Percentiles rank a stretch among this genome's conserved stretches.
phyloP scores from a whole-genome alignment of 2,329 filamentous ascomycete genomes.

The Neonectria ditissima region DNA sequence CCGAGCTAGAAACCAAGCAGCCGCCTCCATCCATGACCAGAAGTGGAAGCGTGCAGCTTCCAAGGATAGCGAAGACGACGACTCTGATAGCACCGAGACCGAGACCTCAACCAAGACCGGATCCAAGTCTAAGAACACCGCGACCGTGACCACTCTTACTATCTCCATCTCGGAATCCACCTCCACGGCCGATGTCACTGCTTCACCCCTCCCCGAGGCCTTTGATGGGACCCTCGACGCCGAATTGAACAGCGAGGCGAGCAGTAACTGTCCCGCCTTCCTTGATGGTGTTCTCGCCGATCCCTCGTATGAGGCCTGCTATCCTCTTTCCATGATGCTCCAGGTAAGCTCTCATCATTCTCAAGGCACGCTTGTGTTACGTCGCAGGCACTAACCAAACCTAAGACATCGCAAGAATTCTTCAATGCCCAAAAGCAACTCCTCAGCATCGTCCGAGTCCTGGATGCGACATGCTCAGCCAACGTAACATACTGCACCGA shows the following conservation, averaged over 20 bases:
- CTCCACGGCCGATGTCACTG: slow-evolving; percentile 36
- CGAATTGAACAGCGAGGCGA: slow-evolving; percentile 68
- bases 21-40: background rate
- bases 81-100: slow-evolving; percentile 20
- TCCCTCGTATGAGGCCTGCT: slow-evolving; percentile 76
- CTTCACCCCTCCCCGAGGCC: slow-evolving; percentile 66
- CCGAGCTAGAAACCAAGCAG: background rate
- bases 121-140: slow-evolving; percentile 22
- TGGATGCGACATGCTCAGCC: slow-evolving; percentile 82
- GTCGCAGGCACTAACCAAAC: slow-evolving; percentile 18
- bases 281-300: slow-evolving; percentile 75
- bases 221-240: slow-evolving; percentile 74
- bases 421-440: slow-evolving; percentile 82
- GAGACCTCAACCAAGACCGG: slow-evolving; percentile 28
- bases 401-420: slow-evolving; percentile 82
- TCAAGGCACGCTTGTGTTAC: background rate
- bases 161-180: slow-evolving; percentile 35
- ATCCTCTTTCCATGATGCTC: slow-evolving; percentile 86
- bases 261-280: slow-evolving; percentile 71
- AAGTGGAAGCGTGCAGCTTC: slow-evolving; percentile 32
- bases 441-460: slow-evolving; percentile 77
- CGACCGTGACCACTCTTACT: slow-evolving; percentile 37
- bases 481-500: slow-evolving; percentile 73
- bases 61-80: slow-evolving; percentile 31
- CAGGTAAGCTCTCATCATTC: slow-evolving; percentile 65